Evolutionary conservation across 2,329 filamentous ascomycete species (phyloP).

Genomic region (Penicillium brasilianum): DNA sequence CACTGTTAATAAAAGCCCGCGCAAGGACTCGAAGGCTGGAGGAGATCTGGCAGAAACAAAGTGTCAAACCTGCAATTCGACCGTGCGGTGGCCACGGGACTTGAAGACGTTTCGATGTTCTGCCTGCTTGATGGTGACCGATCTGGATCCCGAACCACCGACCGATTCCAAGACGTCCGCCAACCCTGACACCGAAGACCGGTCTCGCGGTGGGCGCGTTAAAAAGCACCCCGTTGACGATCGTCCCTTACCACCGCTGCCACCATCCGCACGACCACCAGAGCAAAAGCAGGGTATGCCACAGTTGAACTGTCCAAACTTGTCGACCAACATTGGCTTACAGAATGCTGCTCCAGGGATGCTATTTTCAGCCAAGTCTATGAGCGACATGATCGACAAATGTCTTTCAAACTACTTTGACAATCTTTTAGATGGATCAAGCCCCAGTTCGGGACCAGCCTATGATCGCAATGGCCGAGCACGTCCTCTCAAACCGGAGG

Average conservation of each 20-base stretch:
- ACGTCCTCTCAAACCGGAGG: constrained; percentile 10
- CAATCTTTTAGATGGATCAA: constrained; percentile 41
- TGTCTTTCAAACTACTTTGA: constrained; percentile 59
- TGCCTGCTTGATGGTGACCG: constrained; percentile 83
- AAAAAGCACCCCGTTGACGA: constrained; percentile 4
- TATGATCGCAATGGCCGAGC: constrained; percentile 19
- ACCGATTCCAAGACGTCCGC: constrained; percentile 30
- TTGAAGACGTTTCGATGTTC: constrained; percentile 79
- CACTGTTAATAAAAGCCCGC: constrained; percentile 44
- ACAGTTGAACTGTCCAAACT: neutral
- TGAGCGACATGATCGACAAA: constrained; percentile 61
- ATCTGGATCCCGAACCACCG: constrained; percentile 60
- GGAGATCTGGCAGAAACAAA: constrained; percentile 69
- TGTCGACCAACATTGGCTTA: constrained; percentile 7
- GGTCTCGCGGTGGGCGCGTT: constrained; percentile 2
- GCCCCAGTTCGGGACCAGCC: constrained; percentile 27
- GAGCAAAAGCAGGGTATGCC: constrained; percentile 20
- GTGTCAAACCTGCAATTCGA: constrained; percentile 85
- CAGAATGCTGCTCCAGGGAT: constrained; percentile 36
- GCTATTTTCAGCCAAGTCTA: constrained; percentile 65
- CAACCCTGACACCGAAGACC: constrained; percentile 18
- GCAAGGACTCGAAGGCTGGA: constrained; percentile 44
- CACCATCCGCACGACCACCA: constrained; percentile 10
- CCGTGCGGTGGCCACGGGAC: constrained; percentile 77
- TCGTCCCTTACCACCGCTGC: constrained; percentile 13